Conservation (phyloP, 2,329 filamentous ascomycete genomes). For the Sporothrix pallida region DNA sequence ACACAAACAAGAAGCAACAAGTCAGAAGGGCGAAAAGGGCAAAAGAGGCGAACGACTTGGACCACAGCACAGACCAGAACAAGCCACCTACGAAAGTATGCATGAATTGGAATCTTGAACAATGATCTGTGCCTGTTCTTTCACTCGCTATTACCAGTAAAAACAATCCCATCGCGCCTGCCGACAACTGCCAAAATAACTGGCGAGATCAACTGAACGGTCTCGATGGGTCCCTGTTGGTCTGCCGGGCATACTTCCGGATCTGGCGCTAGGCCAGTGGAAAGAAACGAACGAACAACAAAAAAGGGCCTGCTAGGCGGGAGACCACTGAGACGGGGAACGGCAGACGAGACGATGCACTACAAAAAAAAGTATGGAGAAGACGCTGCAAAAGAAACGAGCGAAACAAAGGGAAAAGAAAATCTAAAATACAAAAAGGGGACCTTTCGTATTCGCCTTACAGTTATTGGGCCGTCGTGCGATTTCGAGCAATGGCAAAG, state of each 20-base stretch:
- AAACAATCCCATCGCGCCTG: no score
- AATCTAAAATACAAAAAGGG: not conserved
- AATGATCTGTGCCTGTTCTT: not conserved
- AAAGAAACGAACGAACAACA: not conserved
- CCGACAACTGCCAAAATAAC: not conserved
- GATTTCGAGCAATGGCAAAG: no score
- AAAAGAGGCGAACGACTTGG: not conserved
- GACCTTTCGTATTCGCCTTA: not conserved
- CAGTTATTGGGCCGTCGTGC: no score
- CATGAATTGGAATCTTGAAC: slow-evolving; percentile 12
- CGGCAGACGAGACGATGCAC: not conserved
- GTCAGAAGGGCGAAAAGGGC: not conserved
- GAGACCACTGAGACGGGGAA: not conserved
- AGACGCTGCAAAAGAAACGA: not conserved
- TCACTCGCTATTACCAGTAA: no score
- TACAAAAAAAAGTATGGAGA: not conserved
- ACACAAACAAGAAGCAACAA: not conserved
- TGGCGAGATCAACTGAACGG: not conserved
- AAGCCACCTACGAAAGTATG: slow-evolving; percentile 7
- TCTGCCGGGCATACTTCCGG: slow-evolving; percentile 17
- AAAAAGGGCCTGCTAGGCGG: slow-evolving; percentile 1
- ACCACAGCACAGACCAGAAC: not conserved
- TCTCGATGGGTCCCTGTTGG: no score
- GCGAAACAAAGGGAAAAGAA: not conserved
- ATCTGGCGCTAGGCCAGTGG: slow-evolving; percentile 4